Evolutionary conservation across 331 rosid genomes (phyloP).

Genomic region (Pyrus hybrid): DNA sequence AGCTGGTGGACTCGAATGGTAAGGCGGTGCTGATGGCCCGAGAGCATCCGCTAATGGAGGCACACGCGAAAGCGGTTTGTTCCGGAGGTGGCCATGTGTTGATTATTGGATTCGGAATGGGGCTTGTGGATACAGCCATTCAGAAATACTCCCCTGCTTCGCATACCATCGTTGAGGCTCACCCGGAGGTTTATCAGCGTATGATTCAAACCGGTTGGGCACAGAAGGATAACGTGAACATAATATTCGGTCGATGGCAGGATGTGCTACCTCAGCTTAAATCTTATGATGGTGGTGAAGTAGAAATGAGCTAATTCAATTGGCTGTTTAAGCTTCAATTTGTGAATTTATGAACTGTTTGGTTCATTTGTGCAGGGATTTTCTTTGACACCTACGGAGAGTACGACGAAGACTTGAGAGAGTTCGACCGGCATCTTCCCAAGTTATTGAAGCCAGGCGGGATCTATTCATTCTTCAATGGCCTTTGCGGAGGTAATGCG

Average conservation of each 20-base stretch:
- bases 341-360: background rate
- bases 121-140: conserved; percentile 84
- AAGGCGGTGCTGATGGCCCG: conserved; percentile 98
- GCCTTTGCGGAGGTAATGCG: conserved; percentile 88
- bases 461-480: conserved; percentile 83
- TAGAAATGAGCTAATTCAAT: background rate
- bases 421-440: conserved; percentile 86
- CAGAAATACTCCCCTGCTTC: conserved; percentile 57
- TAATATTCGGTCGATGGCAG: conserved; percentile 83
- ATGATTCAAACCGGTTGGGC: conserved; percentile 68
- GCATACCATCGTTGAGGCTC: conserved; percentile 87
- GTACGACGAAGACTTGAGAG: conserved; percentile 81
- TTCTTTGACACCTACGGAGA: conserved; percentile 95
- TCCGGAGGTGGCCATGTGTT: conserved; percentile 73
- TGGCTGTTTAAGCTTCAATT: background rate
- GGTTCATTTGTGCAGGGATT: conserved; percentile 44
- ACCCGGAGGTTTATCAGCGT: conserved; percentile 69
- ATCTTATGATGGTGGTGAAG: conserved; percentile 65
- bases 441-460: conserved; percentile 67
- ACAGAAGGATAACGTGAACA: conserved; percentile 54
- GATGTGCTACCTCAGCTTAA: conserved; percentile 64
- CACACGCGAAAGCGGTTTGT: conserved; percentile 92
- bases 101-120: conserved; percentile 93
- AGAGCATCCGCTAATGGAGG: conserved; percentile 98
- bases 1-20: conserved; percentile 71